These are phyloP conservation scores for Lipomyces orientalis DNA, from an alignment of 805 yeast species.

Conservation along the genomic window DNA sequence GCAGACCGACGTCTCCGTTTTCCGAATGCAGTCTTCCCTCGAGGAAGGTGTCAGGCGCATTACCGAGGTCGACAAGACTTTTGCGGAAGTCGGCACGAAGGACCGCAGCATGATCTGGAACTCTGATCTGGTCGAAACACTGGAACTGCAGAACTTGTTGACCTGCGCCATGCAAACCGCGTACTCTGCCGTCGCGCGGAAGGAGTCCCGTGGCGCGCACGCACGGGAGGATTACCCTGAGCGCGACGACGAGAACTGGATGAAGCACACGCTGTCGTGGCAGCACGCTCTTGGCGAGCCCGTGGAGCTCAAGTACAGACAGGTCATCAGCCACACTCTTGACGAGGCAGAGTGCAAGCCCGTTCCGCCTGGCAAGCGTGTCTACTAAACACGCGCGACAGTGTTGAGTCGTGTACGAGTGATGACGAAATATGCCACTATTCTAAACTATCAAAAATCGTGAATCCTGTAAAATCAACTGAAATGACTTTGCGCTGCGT, in stretches of 20 bases:
- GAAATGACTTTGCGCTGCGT: slow-evolving; percentile 1
- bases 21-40: slow-evolving; percentile 89
- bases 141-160: slow-evolving; percentile 93
- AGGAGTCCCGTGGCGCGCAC: slow-evolving; percentile 98
- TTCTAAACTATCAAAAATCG: neutral
- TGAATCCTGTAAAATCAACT: neutral
- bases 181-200: slow-evolving; percentile 88
- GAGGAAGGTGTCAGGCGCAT: slow-evolving; percentile 89
- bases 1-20: slow-evolving; percentile 97
- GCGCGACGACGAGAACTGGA: slow-evolving; percentile 96
- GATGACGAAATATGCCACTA: neutral
- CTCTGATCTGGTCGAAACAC: slow-evolving; percentile 93
- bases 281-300: slow-evolving; percentile 74
- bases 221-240: slow-evolving; percentile 97
- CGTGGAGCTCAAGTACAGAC: slow-evolving; percentile 81
- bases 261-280: slow-evolving; percentile 96
- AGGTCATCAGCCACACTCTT: slow-evolving; percentile 79
- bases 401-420: neutral
- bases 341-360: slow-evolving; percentile 92
- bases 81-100: slow-evolving; percentile 78
- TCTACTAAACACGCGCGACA: slow-evolving; percentile 60
- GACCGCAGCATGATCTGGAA: slow-evolving; percentile 99
- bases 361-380: slow-evolving; percentile 97
- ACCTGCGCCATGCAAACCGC: slow-evolving; percentile 98
- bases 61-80: slow-evolving; percentile 72